Evolutionary conservation across 768 basidiomycete genomes (phyloP).

Genomic region (Auricularia sp.): DNA sequence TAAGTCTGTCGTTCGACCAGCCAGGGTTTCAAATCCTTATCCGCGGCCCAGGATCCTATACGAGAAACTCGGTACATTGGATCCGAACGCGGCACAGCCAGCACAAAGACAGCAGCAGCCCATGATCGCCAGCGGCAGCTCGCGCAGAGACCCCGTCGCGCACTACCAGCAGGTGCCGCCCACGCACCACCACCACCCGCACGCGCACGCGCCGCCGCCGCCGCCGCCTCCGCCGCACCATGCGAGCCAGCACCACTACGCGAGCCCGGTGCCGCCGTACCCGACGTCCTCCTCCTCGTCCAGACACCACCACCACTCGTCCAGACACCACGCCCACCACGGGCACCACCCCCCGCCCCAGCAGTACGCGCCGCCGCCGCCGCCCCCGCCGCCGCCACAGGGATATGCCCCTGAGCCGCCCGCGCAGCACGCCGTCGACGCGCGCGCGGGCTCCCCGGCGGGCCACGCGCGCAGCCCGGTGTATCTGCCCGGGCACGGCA

Average conservation of each 20-base stretch:
- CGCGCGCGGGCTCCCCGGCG: background rate
- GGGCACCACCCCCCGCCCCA: background rate
- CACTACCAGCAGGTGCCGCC: background rate
- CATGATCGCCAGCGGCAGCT: background rate
- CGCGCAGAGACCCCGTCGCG: background rate
- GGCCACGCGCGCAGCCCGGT: background rate
- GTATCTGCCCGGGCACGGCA: background rate
- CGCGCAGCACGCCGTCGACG: background rate
- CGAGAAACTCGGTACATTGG: constrained; percentile 60
- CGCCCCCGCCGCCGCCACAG: background rate
- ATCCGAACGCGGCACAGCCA: constrained; percentile 21
- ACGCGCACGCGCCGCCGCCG: constrained; percentile 18
- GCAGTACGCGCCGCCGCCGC: background rate
- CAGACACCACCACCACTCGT: background rate
- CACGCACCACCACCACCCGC: constrained; percentile 8
- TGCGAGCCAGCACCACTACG: background rate
- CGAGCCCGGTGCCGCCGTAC: constrained; percentile 6
- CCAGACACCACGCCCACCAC: background rate
- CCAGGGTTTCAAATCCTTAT: constrained; percentile 2
- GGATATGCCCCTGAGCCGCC: background rate
- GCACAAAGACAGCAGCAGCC: background rate
- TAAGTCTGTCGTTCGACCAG: constrained; percentile 33
- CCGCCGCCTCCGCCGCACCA: constrained; percentile 10
- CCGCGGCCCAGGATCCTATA: constrained; percentile 49
- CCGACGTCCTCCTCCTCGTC: constrained; percentile 10